These are phyloP conservation scores for Lichtheimia ramosa DNA, from an alignment of 371 early-diverging fungal species.

Conservation along the genomic window DNA sequence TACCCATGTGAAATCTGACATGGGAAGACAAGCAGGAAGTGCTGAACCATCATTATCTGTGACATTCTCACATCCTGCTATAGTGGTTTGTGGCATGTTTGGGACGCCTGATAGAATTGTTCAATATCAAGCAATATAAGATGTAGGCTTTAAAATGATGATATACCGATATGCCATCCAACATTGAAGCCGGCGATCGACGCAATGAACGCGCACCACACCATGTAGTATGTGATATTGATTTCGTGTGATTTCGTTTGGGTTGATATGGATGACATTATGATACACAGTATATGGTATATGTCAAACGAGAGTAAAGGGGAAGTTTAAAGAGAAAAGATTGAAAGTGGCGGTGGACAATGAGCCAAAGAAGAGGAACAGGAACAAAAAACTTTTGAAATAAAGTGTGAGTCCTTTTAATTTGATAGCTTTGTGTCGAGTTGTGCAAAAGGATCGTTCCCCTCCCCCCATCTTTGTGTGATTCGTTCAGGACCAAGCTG, in stretches of 20 bases:
- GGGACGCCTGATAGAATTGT: conserved; percentile 39
- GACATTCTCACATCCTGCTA: conserved; percentile 32
- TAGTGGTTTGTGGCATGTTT: conserved; percentile 45
- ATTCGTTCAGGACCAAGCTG: too few relatives aligned
- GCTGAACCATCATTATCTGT: conserved; percentile 10
- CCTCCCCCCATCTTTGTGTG: too few relatives aligned
- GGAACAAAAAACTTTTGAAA: too few relatives aligned
- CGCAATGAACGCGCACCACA: conserved; percentile 15
- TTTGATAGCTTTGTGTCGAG: too few relatives aligned
- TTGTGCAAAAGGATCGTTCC: too few relatives aligned
- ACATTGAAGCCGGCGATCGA: conserved; percentile 19
- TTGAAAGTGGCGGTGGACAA: too few relatives aligned
- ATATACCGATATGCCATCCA: conserved; percentile 22
- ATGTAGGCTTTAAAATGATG: background rate
- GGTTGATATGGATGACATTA: conserved; percentile 1
- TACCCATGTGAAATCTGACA: conserved; percentile 36
- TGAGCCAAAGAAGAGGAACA: too few relatives aligned
- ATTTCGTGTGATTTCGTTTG: conserved; percentile 6
- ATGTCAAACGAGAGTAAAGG: too few relatives aligned
- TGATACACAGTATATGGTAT: background rate
- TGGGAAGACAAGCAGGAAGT: conserved; percentile 47
- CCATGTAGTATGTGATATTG: conserved; percentile 3
- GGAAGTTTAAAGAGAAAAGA: too few relatives aligned
- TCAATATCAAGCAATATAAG: background rate
- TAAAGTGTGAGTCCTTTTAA: too few relatives aligned